Evolutionary conservation across 768 basidiomycete genomes (phyloP).

Genomic region (Podaxis sp.): DNA sequence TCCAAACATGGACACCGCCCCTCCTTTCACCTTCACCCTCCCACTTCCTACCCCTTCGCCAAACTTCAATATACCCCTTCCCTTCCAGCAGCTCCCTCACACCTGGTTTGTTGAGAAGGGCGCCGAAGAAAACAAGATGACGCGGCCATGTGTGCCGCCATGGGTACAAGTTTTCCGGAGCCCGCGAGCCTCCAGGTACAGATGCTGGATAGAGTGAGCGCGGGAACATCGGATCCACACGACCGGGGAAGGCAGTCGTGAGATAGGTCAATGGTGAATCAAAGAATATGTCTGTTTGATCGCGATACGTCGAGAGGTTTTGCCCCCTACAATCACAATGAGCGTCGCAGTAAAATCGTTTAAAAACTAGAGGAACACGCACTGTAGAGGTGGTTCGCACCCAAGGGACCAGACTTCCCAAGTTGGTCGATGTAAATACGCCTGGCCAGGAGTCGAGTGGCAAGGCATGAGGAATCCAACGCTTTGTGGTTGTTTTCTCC

Average conservation of each 20-base stretch:
- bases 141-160: constrained; percentile 82
- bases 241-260: constrained; percentile 58
- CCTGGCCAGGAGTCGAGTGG: constrained; percentile 92
- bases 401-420: constrained; percentile 78
- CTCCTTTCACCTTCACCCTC: constrained; percentile 73
- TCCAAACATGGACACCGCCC: constrained; percentile 76
- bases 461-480: constrained; percentile 94
- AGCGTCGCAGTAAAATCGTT: constrained; percentile 3
- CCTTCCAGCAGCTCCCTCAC: constrained; percentile 46
- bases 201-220: constrained; percentile 58
- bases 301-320: constrained; percentile 58
- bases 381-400: constrained; percentile 92
- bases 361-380: constrained; percentile 27
- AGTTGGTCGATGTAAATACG: constrained; percentile 75
- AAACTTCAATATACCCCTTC: constrained; percentile 65
- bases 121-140: constrained; percentile 82
- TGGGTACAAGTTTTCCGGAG: constrained; percentile 28
- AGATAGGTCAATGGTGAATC: constrained; percentile 69
- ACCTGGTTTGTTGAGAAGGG: constrained; percentile 56
- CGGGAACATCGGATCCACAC: constrained; percentile 65
- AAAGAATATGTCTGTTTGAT: constrained; percentile 86
- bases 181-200: constrained; percentile 40
- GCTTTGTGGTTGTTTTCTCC: constrained; percentile 23
- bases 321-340: constrained; percentile 39
- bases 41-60: constrained; percentile 64